Evolutionary conservation across 2,329 filamentous ascomycete species (phyloP), one percentile per base, ranked within the genome.

Genomic region (Fusarium pseudograminearum): DNA sequence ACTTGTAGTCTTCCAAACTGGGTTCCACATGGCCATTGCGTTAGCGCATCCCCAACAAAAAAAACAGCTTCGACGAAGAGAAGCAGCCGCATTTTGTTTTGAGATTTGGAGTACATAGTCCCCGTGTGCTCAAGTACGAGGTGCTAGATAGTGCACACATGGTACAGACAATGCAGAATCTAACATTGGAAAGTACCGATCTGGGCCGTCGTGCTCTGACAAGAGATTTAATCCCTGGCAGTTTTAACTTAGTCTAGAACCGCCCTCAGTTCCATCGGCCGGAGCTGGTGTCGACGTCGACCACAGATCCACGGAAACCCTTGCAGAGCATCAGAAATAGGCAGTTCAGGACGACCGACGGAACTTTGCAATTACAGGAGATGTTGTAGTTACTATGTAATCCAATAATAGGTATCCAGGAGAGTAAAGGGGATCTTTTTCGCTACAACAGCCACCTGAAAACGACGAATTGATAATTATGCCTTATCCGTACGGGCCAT

Each of bases 1-100:
- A 46, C 48, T 61, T 41, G 11, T 31, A 52, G 50, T 41, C 34
- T 47, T 41, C 48, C 34, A 31, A 46, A 58, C 54, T 62, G 65
- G 65, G 61, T 61, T 60, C 69, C 72, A 73, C 70, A 59, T 65
- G 51, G 60, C 36, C 22, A 63, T 56, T 72, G 69, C 71, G 69
- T 75, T 75, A 75, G 73, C 70, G 73, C 58, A 71, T 75, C 73
- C 73, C 73, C 73, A 75, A 75, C 73, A 75, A 75, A 62, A 58
- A 73, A 51, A 30, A 34, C 42, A 61, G 58, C 58, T 58, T 57
- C 56, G 34, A 59, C 59, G 47, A 51, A 53, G 57, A 41, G 53
- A 55, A 63, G 44, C 42, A 69, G 60, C 56, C 45, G 57, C 67
- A 67, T 40, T 41, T 60, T 70, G 67, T 68, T 71, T 33, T 42